These are phyloP conservation scores for Clausena lansium DNA, from an alignment of 345 rosid species.

Conservation along the genomic window DNA sequence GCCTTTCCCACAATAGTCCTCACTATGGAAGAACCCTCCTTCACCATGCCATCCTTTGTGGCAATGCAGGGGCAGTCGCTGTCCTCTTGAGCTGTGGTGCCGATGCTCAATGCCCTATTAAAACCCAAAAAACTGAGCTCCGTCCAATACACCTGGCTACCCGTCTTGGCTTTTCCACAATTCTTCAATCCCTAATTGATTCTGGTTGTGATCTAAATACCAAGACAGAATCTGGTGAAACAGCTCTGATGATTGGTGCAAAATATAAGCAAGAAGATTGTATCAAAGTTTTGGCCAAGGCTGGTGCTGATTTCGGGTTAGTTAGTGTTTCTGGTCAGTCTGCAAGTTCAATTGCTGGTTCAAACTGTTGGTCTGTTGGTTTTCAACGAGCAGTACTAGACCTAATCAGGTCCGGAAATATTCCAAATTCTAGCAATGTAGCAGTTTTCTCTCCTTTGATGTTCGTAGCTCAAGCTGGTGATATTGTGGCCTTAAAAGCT, in stretches of 20 bases:
- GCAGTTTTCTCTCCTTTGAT: slow-evolving; percentile 59
- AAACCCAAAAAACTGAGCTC: slow-evolving; percentile 44
- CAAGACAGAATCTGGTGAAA: slow-evolving; percentile 69
- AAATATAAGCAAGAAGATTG: slow-evolving; percentile 61
- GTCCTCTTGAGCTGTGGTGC: slow-evolving; percentile 69
- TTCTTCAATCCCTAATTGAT: slow-evolving; percentile 55
- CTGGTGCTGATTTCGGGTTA: slow-evolving; percentile 87
- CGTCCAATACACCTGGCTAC: slow-evolving; percentile 85
- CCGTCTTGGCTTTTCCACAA: slow-evolving; percentile 51
- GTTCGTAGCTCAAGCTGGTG: slow-evolving; percentile 68
- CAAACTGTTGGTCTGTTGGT: slow-evolving; percentile 63
- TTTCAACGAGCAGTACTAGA: slow-evolving; percentile 64
- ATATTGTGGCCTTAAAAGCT: slow-evolving; percentile 55
- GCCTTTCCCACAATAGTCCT: slow-evolving; percentile 39
- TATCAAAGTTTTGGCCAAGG: slow-evolving; percentile 53
- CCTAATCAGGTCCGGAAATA: slow-evolving; percentile 49
- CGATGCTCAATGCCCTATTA: slow-evolving; percentile 55
- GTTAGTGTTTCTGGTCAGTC: slow-evolving; percentile 53
- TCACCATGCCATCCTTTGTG: slow-evolving; percentile 90
- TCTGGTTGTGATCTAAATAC: slow-evolving; percentile 71
- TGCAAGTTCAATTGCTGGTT: slow-evolving; percentile 46
- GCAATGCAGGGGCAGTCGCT: slow-evolving; percentile 63
- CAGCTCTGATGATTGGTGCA: slow-evolving; percentile 69
- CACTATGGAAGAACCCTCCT: slow-evolving; percentile 84
- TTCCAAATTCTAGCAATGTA: slow-evolving; percentile 56